These are phyloP conservation scores for Leccinum arenicola DNA, from an alignment of 768 basidiomycete genomes.

Conservation along the genomic window DNA sequence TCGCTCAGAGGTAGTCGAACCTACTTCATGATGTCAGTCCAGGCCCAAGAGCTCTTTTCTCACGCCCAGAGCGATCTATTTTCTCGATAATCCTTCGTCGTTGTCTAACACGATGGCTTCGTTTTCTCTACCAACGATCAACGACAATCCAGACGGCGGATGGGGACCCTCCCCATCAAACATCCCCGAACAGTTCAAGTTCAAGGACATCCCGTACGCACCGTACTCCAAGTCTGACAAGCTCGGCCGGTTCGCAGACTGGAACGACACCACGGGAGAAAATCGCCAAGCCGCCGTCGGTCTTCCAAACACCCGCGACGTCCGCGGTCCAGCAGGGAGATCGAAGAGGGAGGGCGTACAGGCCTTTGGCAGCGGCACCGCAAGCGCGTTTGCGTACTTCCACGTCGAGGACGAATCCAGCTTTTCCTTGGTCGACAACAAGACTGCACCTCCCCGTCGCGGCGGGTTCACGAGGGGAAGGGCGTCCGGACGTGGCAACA, in stretches of 20 bases:
- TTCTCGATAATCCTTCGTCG: conserved; percentile 18
- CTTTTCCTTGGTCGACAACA: conserved; percentile 95
- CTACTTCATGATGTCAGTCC: conserved; percentile 73
- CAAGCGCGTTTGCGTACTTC: conserved; percentile 93
- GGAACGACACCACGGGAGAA: conserved; percentile 79
- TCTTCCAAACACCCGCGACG: conserved; percentile 41
- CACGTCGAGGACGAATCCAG: conserved; percentile 97
- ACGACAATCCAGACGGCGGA: conserved; percentile 90
- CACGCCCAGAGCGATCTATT: conserved; percentile 17
- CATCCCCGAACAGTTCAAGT: conserved; percentile 89
- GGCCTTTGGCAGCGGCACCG: conserved; percentile 86
- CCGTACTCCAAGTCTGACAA: conserved; percentile 99
- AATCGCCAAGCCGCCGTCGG: conserved; percentile 56
- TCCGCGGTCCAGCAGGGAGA: conserved; percentile 52
- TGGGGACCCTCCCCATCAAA: conserved; percentile 88
- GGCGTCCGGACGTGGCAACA: conserved; percentile 32
- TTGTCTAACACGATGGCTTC: conserved; percentile 53
- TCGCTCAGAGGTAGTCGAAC: conserved; percentile 25
- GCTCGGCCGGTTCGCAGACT: conserved; percentile 95
- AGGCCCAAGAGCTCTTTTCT: conserved; percentile 17
- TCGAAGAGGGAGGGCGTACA: conserved; percentile 75
- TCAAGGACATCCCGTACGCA: conserved; percentile 98
- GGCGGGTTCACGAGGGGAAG: conserved; percentile 63
- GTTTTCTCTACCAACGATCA: conserved; percentile 82
- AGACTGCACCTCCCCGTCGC: conserved; percentile 64